Evolutionary conservation across 2,329 filamentous ascomycete species (phyloP), one percentile per base, ranked within the genome.

Genomic region (Ophiostoma ulmi): DNA sequence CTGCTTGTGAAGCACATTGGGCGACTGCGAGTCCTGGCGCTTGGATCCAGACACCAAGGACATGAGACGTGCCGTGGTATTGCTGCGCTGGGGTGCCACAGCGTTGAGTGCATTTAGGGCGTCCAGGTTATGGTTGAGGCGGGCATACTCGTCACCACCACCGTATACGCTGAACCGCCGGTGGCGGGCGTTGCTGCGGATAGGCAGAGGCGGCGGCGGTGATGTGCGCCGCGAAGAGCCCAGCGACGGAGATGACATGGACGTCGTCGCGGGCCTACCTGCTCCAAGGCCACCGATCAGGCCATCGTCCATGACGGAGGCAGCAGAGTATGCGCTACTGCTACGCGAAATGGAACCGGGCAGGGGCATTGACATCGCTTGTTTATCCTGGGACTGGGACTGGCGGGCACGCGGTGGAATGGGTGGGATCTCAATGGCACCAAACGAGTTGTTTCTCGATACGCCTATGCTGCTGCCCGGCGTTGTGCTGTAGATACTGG

Each of bases 101-200:
- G 55, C 36, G 8, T 61, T 31, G 5, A 68, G 17, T 3, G 67
- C 35, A 36, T 65, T 65, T 17, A 36, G 61, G 10, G 31, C 35
- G 35, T 65, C 20, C 64, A 67, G 38, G 20, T 41, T 38, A 11
- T 26, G 64, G 38, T 39, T 14, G 22, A 31, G n/a, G 1, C 44
- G n/a, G 2, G 72, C 71, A 26, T 67, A 70, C 66, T 72, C 71
- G 72, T 70, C 70, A n/a, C 72, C 73, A 20, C 70, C 72, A 11
- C 73, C 73, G 52, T 71, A 73, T 1, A 74, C 70, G 36, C 73
- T 74, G 68, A 74, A 74, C 0, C 73, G 73, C 7, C 73, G 73
- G 10, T 70, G 69, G 7, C 69, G 71, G 5, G 69, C 48, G 14
- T 61, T 70, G 69, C 55, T 72, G 55, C 70, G 70, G 11, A 20